phyloP scores from a whole-genome alignment of 768 basidiomycete genomes.

The Boletus vermiculosoides region DNA sequence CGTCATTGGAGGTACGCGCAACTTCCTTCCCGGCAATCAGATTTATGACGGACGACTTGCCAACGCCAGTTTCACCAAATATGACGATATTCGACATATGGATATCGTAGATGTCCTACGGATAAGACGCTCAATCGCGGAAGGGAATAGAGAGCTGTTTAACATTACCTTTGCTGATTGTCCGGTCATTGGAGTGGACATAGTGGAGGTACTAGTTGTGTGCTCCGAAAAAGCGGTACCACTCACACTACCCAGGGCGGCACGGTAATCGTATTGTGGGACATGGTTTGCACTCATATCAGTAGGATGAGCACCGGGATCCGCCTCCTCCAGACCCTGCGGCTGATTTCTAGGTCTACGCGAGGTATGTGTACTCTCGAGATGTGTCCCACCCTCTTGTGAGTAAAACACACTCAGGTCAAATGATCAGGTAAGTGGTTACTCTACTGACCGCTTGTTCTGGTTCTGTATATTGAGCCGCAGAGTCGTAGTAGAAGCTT shows the following conservation, averaged over 20 bases:
- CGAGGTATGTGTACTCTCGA: not conserved
- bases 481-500: not conserved
- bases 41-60: conserved; percentile 7
- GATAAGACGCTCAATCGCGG: not conserved
- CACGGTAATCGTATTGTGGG: not conserved
- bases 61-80: conserved; percentile 2
- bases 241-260: not conserved
- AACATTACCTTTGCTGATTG: not conserved
- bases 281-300: not conserved
- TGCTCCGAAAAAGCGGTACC: not conserved
- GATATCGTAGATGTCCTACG: not conserved
- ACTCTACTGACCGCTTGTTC: not conserved
- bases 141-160: not conserved
- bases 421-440: no score
- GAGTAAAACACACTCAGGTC: not conserved
- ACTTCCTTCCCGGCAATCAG: not conserved
- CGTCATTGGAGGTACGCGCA: not conserved
- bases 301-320: not conserved
- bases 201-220: not conserved
- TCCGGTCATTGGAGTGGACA: no score
- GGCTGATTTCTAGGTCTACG: not conserved
- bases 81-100: not conserved
- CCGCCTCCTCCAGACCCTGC: not conserved
- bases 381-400: not conserved
- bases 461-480: not conserved